Conservation (phyloP, 2,329 filamentous ascomycete genomes). For the Fusarium euwallaceae region DNA sequence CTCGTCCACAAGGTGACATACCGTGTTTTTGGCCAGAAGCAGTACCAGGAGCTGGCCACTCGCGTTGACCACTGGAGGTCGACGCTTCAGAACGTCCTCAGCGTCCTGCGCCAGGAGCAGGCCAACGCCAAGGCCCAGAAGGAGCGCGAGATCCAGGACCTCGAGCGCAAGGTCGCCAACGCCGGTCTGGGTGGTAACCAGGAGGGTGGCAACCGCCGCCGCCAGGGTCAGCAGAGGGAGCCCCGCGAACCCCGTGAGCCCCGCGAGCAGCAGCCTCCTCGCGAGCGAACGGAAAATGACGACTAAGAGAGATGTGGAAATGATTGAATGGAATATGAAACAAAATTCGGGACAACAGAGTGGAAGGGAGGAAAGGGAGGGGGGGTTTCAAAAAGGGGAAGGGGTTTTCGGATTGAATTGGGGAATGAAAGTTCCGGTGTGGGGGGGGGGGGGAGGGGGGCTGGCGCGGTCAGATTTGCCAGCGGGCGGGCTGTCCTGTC, state of each 20-base stretch:
- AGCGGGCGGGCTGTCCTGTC: not conserved
- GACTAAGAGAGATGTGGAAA: conserved; percentile 58
- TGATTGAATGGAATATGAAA: conserved; percentile 25
- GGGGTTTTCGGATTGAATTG: conserved; percentile 9
- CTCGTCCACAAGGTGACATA: conserved; percentile 96
- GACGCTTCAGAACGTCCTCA: conserved; percentile 82
- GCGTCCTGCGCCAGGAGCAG: conserved; percentile 84
- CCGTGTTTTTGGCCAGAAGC: conserved; percentile 96
- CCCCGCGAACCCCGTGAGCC: conserved; percentile 28
- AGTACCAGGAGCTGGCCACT: conserved; percentile 95
- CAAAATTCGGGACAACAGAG: conserved; percentile 33
- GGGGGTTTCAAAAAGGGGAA: conserved; percentile 20
- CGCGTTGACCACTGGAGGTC: conserved; percentile 92
- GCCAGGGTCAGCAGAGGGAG: conserved; percentile 36
- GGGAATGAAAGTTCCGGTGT: conserved; percentile 1
- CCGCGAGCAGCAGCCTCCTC: conserved; percentile 41
- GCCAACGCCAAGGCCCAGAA: conserved; percentile 80
- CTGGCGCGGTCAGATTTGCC: conserved; percentile 33
- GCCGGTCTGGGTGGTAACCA: conserved; percentile 53
- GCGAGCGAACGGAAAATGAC: conserved; percentile 68
- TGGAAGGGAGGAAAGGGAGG: conserved; percentile 29
- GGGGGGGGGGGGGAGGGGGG: not conserved
- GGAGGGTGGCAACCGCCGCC: conserved; percentile 53
- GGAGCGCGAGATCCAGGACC: conserved; percentile 81
- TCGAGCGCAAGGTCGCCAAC: conserved; percentile 74